Evolutionary conservation across 805 yeast genomes (phyloP).

Genomic region (Isabelozyma gotoi): DNA sequence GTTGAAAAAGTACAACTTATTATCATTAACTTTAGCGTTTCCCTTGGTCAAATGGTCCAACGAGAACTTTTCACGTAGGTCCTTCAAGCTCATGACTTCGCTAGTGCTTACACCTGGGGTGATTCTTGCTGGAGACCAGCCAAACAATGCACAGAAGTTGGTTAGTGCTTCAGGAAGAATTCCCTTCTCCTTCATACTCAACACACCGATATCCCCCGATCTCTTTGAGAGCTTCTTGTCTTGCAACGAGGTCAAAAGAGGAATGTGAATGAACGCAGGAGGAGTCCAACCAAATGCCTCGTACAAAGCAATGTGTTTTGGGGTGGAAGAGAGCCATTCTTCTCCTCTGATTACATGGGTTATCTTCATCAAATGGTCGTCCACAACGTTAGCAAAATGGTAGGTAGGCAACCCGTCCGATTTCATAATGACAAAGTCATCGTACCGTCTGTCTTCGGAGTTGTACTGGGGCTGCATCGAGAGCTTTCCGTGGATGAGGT

Average conservation of each 20-base stretch:
- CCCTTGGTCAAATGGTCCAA: conserved; percentile 83
- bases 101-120: conserved; percentile 44
- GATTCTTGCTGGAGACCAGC: conserved; percentile 85
- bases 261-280: conserved; percentile 87
- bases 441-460: conserved; percentile 68
- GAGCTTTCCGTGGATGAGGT: conserved; percentile 74
- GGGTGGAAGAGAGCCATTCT: conserved; percentile 96
- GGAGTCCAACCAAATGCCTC: conserved; percentile 81
- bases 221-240: conserved; percentile 86
- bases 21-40: conserved; percentile 84
- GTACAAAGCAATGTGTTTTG: conserved; percentile 88
- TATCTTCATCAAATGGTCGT: conserved; percentile 88
- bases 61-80: conserved; percentile 57
- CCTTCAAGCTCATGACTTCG: conserved; percentile 52
- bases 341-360: conserved; percentile 97
- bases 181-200: conserved; percentile 57
- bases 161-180: conserved; percentile 83
- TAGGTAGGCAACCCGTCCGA: conserved; percentile 97
- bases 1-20: conserved; percentile 75
- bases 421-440: conserved; percentile 85
- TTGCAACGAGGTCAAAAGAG: conserved; percentile 69
- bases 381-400: conserved; percentile 94
- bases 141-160: conserved; percentile 86
- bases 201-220: conserved; percentile 75
- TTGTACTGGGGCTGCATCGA: conserved; percentile 81